Percentiles rank a stretch among this genome's conserved stretches.
Evolutionary conservation across 2,329 filamentous ascomycete genomes (phyloP).

Genomic region (Nemania sp.): DNA sequence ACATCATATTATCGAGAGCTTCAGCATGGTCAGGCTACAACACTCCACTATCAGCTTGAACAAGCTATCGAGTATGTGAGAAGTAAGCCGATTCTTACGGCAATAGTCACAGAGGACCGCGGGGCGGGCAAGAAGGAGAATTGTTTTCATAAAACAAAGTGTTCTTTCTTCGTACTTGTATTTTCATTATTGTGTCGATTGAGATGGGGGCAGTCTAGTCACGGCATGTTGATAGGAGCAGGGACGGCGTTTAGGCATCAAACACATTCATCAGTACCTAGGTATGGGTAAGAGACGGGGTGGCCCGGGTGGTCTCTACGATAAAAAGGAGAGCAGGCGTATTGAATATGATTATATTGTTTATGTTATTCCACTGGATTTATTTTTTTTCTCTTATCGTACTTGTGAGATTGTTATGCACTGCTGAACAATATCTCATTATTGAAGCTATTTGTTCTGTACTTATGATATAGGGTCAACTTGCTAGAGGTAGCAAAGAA

Average conservation of each 20-base stretch:
- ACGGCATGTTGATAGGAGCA: conserved; percentile 15
- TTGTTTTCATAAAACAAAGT: background rate
- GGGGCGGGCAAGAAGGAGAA: no score
- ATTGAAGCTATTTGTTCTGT: no score
- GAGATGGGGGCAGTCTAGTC: conserved; percentile 10
- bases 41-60: background rate
- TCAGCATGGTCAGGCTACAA: background rate
- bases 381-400: background rate
- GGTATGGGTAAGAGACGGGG: conserved; percentile 1
- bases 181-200: conserved; percentile 11
- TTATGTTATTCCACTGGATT: background rate
- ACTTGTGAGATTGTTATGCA: no score
- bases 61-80: background rate
- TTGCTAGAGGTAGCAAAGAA: no score
- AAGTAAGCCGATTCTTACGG: background rate
- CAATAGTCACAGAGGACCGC: background rate
- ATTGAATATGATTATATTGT: conserved; percentile 23
- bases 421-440: no score
- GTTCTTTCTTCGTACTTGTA: background rate
- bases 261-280: conserved; percentile 13
- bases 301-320: conserved; percentile 14
- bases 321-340: conserved; percentile 24
- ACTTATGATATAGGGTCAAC: no score
- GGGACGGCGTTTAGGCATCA: conserved; percentile 26
- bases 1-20: background rate